These are phyloP conservation scores for Schrenkiella parvula DNA, from an alignment of 345 rosid species.

Conservation along the genomic window DNA sequence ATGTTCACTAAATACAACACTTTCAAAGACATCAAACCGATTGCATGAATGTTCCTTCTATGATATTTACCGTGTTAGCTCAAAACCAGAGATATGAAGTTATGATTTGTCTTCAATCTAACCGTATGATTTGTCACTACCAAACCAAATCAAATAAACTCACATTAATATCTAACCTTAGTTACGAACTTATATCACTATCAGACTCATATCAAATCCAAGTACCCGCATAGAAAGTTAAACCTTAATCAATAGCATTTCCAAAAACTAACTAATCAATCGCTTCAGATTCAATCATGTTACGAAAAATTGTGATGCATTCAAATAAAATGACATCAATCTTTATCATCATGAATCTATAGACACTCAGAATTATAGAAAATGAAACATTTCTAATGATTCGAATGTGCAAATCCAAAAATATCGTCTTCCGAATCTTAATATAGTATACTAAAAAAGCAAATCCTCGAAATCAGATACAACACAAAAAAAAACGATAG, in stretches of 20 bases:
- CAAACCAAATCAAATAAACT: too few species aligned
- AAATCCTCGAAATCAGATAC: conserved; percentile 13
- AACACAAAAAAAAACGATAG: background rate
- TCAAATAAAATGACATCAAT: too few species aligned
- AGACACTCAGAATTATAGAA: background rate
- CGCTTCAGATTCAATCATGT: background rate
- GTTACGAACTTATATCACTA: background rate
- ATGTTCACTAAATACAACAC: background rate
- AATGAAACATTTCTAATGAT: background rate
- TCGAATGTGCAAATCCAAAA: conserved; percentile 17
- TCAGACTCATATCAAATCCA: background rate
- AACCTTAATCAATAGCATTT: too few species aligned
- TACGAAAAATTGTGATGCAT: background rate
- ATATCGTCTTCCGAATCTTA: background rate
- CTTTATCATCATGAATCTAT: background rate
- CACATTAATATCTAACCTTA: background rate
- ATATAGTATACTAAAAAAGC: background rate
- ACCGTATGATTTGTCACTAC: too few species aligned
- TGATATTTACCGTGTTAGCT: background rate
- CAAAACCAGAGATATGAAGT: too few species aligned
- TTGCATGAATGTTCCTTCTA: background rate
- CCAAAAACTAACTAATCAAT: background rate
- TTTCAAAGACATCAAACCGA: background rate
- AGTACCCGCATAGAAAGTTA: background rate
- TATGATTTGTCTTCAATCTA: too few species aligned